Base-by-base conservation (phyloP, 768 basidiomycete species). In the Lepiota brunneoincarnata region DNA sequence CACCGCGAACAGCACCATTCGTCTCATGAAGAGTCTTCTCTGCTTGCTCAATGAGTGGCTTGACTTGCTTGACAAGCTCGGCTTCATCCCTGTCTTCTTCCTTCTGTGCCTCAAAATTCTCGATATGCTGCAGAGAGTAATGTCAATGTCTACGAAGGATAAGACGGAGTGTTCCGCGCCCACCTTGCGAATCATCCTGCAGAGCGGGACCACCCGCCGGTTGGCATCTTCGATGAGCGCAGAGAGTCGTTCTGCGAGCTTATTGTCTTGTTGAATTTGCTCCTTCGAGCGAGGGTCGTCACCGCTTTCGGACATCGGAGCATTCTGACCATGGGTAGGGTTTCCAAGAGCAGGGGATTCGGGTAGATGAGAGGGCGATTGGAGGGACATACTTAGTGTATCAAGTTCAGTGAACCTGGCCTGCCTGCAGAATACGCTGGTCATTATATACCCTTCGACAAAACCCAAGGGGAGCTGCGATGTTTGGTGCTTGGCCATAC, bases 21-120 rank as follows among this genome's bases (percentile, higher is more conserved):
- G 72, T 72, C 59, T 74, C 72, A 51, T 71, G 69, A 18, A 74
- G 47, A 47, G 69, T 69, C 59, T 68, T 70, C 57, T 72, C 69
- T 1, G 69, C 71, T 52, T 73, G 71, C 39, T 71, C 63, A 36
- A 74, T 59, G 20, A 73, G 64, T 2, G 72, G 72, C 36, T 63
- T 65, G 40, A 74, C 72, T 41, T 67, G 61, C 44, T 68, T 64
- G 24, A 74, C 68, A 14, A 74, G 66, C 35, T 67, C 68, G 12
- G 36, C 60, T 44, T 72, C 70, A 53, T 71, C 64, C 10, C 69
- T 64, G 40, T 72, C 71, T 18, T 74, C 73, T 39, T 70, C 65
- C 26, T 70, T 69, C 43, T 64, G 58, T 2, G 60, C 61, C 24
- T 69, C 66, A 59, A 70, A 68, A n/a, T 59, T 58, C 31, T 73